Evolutionary conservation across 208 protist species (phyloP), one percentile per base, ranked within the genome.

Genomic region (Polymyxa betae): DNA sequence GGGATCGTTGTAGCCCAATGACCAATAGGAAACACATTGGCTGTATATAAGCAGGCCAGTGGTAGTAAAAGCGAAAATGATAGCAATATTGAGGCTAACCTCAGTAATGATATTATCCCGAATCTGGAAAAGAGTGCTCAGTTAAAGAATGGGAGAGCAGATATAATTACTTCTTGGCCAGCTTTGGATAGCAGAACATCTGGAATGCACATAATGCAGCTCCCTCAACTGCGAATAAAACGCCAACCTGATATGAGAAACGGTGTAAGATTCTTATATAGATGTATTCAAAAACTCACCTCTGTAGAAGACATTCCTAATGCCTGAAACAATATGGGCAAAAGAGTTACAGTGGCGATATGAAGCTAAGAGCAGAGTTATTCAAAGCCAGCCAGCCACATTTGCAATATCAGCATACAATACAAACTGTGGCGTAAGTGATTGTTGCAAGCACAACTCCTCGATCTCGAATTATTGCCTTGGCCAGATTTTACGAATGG

Each of bases 61-160:
- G 49, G 49, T 5, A 60, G 49, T 24, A 24, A 24, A 60, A 60
- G 12, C 12, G 24, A 24, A 24, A 60, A 24, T 24, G 49, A 5
- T 5, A 29, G 24, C 12, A 24, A 60, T 5, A 60, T 29, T 5
- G 49, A 60, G 12, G 49, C 5, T 24, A 60, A 60, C 72, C 40
- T 82, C 72, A 82, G 5, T n/a, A 82, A n/a, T 5, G n/a, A 38
- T n/a, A 82, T 5, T 5, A n/a, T n/a, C n/a, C 72, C 72, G 72
- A 60, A 60, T 24, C 49, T 60, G 49, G 24, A 29, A 5, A 60
- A 24, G 49, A 60, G 49, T 60, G 12, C 5, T 5, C 49, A 24
- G 49, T 5, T 60, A 60, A 24, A 5, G 49, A 5, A 5, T 29
- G 5, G 49, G 49, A 24, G 49, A 60, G 49, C 49, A 60, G 5